These are phyloP conservation scores for Cladosporium sp. DNA, from an alignment of 2,329 filamentous ascomycete genomes.

Conservation along the genomic window DNA sequence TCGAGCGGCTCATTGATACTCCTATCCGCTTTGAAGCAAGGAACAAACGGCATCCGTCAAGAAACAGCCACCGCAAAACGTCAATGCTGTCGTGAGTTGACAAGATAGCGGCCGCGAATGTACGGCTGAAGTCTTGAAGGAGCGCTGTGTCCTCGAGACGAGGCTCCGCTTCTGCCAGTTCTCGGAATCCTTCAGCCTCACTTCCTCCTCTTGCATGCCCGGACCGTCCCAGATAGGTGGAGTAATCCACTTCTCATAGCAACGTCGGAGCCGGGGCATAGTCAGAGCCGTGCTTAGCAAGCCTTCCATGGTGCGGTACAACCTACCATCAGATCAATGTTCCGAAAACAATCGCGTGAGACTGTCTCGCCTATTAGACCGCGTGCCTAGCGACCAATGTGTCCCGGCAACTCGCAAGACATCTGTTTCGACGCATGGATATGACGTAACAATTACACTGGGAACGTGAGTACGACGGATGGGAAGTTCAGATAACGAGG, in stretches of 20 bases:
- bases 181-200: conserved; percentile 8
- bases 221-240: background rate
- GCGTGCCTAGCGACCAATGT: background rate
- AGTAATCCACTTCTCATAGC: background rate
- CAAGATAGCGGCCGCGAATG: background rate
- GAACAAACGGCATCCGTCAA: background rate
- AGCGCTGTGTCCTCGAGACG: conserved; percentile 1
- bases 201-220: background rate
- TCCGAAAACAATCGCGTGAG: background rate
- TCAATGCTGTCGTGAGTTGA: background rate
- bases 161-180: background rate
- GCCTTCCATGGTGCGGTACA: background rate
- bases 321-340: background rate
- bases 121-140: background rate
- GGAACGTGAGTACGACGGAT: too few species aligned
- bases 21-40: background rate
- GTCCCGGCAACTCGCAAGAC: conserved; percentile 4
- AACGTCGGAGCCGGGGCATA: conserved; percentile 5
- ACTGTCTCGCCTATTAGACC: background rate
- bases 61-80: background rate
- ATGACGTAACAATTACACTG: too few species aligned
- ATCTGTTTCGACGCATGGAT: background rate
- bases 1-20: background rate
- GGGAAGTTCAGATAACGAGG: background rate
- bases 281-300: conserved; percentile 2